Base-by-base conservation (phyloP, 306 rosid species). In the Castanospermum australe region DNA sequence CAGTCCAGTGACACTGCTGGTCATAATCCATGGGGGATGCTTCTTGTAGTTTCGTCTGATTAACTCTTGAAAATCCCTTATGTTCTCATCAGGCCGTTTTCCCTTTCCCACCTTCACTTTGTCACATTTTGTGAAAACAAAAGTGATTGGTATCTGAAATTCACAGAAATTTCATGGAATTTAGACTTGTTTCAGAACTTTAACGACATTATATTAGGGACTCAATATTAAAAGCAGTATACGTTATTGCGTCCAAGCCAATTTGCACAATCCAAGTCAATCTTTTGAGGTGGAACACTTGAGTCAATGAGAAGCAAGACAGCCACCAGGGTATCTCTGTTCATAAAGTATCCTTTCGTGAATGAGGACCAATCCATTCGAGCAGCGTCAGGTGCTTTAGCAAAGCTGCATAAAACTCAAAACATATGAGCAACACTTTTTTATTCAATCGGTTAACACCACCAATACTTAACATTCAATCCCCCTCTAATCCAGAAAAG, bases 21-120 rank as follows among this genome's bases (percentile, higher is more conserved):
- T 92, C 98, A 94, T 89, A 80, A 94, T 92, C 97, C 98, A 94
- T 6, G 98, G 90, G 38, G 97, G 93, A 73, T 92, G 93, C 63
- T 79, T 78, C 85, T 83, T 80, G 86, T 89, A 92, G 82, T 89
- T 87, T 82, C 91, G 78, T 81, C 63, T 69, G 42, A 94, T 91
- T 67, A 94, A 60, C 90, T 92, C 90, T 79, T 87, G 97, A 81
- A 94, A 94, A 6, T 89, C 90, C 80, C 84, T 83, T 52, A 92
- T 86, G 84, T 91, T 94, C 74, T 92, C 97, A 44, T 92, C 97
- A 0, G 99, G 97, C 50, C 89, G 72, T 79, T 88, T 84, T 8
- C 97, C 99, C 85, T 94, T 92, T 67, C 81, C 77, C 21, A 38
- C 88, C 86, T 91, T 94, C 84, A 80, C 71, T 81, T 94, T 94